Evolutionary conservation across 176 grass and related monocot species (phyloP).

Genomic region (Puccinellia tenuiflora): DNA sequence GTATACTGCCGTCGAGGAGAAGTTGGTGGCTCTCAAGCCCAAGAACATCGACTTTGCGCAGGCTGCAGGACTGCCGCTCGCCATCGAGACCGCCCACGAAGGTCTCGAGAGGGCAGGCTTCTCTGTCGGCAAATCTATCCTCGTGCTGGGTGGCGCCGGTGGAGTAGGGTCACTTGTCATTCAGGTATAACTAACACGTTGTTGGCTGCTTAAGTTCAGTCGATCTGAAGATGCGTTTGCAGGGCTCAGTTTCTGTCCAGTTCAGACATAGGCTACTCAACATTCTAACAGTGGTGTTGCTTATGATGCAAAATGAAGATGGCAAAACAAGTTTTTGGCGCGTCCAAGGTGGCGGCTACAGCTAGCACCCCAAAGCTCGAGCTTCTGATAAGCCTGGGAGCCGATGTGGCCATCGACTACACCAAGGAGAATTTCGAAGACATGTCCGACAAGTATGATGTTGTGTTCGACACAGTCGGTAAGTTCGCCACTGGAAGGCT

Average conservation of each 20-base stretch:
- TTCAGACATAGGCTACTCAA: no score
- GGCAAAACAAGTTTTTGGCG: constrained; percentile 72
- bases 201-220: neutral
- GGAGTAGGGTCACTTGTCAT: constrained; percentile 84
- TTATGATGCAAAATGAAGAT: constrained; percentile 33
- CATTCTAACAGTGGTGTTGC: neutral
- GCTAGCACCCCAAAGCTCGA: constrained; percentile 71
- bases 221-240: neutral
- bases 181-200: no score
- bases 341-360: constrained; percentile 65
- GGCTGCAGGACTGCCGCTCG: constrained; percentile 61
- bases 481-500: neutral
- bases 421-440: constrained; percentile 79
- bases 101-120: constrained; percentile 59
- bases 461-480: constrained; percentile 85
- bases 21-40: constrained; percentile 70
- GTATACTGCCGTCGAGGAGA: constrained; percentile 87
- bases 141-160: constrained; percentile 77
- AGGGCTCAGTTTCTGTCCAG: neutral
- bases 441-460: constrained; percentile 69
- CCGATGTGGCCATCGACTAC: constrained; percentile 82
- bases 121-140: constrained; percentile 62
- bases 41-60: constrained; percentile 64
- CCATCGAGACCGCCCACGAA: constrained; percentile 65
- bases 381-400: constrained; percentile 69